Evolutionary conservation across 2,329 filamentous ascomycete species (phyloP), one percentile per base, ranked within the genome.

Genomic region (Aspergillus hortae): DNA sequence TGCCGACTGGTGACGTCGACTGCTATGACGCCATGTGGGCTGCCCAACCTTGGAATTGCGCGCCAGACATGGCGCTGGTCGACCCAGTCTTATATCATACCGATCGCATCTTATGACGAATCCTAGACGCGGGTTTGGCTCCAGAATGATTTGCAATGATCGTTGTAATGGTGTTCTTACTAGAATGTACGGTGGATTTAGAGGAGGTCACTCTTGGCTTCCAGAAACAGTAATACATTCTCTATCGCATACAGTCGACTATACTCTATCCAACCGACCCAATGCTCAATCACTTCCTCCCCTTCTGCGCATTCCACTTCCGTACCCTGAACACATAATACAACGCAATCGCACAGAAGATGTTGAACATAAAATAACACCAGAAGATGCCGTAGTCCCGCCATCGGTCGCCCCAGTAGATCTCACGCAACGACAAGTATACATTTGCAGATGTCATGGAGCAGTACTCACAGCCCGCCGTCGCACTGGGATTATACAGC

Each of bases 331-430:
- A 64, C 9, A 70, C 2, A 42, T 69, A 85, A 60, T 85, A 85
- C 12, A 84, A 59, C 0, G 70, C 63, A 43, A 85, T 61, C 0
- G 81, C 79, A 0, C 73, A 79, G 32, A 65, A 66, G 7, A 83
- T 65, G 58, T 86, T 86, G 59, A 84, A 81, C n/a, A 75, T 61
- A 51, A 84, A 75, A 53, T 81, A 86, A 0, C 74, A 77, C 73
- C 80, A 84, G 46, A 85, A 67, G 33, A 87, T 69, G 1, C 83
- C 86, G 63, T 87, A 86, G 66, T 89, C 85, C 50, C 84, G 77
- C 85, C 86, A 89, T 10, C 83, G 72, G 19, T 87, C 73, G 15
- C 52, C 63, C 62, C 84, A 88, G 50, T 74, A 53, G 7, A 79
- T 76, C 41, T 74, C 69, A 41, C 83, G 73, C 0, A 53, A 54